Conservation (phyloP, 2,329 filamentous ascomycete genomes). For the Pleomassaria siparia region DNA sequence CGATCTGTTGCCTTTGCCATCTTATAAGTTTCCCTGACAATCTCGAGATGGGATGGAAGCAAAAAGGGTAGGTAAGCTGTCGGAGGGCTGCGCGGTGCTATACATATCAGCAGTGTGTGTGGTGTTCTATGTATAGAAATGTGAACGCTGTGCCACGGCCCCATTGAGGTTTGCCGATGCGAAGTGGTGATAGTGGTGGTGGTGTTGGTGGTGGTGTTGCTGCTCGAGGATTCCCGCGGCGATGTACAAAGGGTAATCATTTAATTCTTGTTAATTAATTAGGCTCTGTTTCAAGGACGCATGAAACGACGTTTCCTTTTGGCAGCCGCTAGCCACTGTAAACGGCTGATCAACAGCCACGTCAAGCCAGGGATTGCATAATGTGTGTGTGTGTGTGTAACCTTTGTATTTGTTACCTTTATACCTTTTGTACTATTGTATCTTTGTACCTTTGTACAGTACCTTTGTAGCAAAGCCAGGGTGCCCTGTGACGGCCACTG, state of each 20-base stretch:
- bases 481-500: no score
- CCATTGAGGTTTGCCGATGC: not conserved
- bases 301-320: constrained; percentile 10
- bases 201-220: no score
- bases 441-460: no score
- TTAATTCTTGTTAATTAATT: no score
- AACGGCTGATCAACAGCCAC: not conserved
- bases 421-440: no score
- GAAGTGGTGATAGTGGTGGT: not conserved
- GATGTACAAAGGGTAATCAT: no score
- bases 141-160: not conserved
- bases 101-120: not conserved
- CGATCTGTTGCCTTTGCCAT: no score
- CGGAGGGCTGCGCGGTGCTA: constrained; percentile 1
- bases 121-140: not conserved
- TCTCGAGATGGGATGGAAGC: not conserved
- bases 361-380: not conserved
- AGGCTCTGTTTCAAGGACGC: constrained; percentile 21
- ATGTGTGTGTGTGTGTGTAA: no score
- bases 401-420: no score
- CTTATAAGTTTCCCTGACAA: no score
- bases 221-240: not conserved
- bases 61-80: not conserved
- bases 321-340: constrained; percentile 8
- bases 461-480: no score